These are phyloP conservation scores for Zygotorulaspora florentina DNA, from an alignment of 805 yeast species.

Conservation along the genomic window DNA sequence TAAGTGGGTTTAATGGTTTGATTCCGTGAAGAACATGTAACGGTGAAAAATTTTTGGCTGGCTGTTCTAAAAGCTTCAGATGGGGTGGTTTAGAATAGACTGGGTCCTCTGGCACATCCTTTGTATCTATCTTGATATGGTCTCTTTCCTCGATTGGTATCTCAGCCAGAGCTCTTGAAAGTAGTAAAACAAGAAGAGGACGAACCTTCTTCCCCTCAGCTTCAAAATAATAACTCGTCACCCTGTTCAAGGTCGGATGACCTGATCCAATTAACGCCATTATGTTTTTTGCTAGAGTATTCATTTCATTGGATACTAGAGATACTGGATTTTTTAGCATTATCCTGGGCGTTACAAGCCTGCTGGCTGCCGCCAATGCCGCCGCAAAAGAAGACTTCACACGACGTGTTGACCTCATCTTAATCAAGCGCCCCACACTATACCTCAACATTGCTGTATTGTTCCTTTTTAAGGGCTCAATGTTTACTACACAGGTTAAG, in stretches of 20 bases:
- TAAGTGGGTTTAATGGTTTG: slow-evolving; percentile 86
- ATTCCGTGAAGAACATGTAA: slow-evolving; percentile 82
- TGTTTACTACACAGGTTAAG: neutral
- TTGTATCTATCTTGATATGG: slow-evolving; percentile 54
- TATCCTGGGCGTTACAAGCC: slow-evolving; percentile 60
- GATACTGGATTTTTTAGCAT: slow-evolving; percentile 78
- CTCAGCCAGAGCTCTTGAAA: slow-evolving; percentile 73
- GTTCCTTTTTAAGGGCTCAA: neutral
- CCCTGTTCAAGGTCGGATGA: slow-evolving; percentile 87
- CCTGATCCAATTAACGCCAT: slow-evolving; percentile 86
- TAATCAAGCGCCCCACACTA: neutral
- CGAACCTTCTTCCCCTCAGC: slow-evolving; percentile 95
- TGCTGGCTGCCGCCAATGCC: slow-evolving; percentile 71
- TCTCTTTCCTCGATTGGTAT: slow-evolving; percentile 69
- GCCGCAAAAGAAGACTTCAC: slow-evolving; percentile 40
- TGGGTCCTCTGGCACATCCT: slow-evolving; percentile 64
- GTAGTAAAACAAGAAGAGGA: slow-evolving; percentile 79
- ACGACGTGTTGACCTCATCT: slow-evolving; percentile 11
- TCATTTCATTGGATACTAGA: slow-evolving; percentile 90
- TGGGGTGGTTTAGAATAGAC: slow-evolving; percentile 57
- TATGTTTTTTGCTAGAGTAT: slow-evolving; percentile 78
- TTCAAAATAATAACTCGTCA: slow-evolving; percentile 91
- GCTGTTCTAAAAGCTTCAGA: slow-evolving; percentile 55
- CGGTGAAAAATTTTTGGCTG: slow-evolving; percentile 58
- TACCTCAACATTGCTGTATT: slow-evolving; percentile 6